phyloP scores from a whole-genome alignment of 192 early-diverging fungal genomes.

The Backusella westeae region DNA sequence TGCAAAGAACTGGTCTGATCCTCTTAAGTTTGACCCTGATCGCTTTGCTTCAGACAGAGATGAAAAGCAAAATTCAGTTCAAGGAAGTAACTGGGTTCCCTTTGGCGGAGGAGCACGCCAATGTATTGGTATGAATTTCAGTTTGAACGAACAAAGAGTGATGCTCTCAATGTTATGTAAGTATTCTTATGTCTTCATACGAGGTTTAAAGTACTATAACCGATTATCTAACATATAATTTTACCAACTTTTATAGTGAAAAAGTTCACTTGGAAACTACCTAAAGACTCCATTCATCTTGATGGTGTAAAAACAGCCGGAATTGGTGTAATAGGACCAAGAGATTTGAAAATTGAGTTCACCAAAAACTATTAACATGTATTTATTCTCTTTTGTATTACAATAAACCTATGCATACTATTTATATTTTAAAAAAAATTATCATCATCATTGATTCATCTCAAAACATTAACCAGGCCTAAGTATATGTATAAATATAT shows the following conservation, averaged over 20 bases:
- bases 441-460: too few species aligned
- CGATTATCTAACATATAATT: neutral
- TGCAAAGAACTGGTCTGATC: conserved; percentile 35
- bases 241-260: conserved; percentile 9
- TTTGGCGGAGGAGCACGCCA: conserved; percentile 60
- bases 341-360: neutral
- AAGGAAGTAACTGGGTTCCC: conserved; percentile 39
- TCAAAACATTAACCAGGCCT: too few species aligned
- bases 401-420: neutral
- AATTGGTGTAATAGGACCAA: conserved; percentile 11
- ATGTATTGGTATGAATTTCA: conserved; percentile 65
- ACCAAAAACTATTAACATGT: neutral
- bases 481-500: too few species aligned
- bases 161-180: conserved; percentile 47
- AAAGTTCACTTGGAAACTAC: conserved; percentile 22
- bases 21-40: conserved; percentile 46
- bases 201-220: neutral
- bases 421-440: neutral
- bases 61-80: neutral
- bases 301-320: neutral
- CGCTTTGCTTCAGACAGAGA: conserved; percentile 37
- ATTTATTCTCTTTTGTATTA: neutral
- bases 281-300: conserved; percentile 16
- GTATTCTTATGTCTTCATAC: neutral
- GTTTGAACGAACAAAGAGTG: conserved; percentile 55